phyloP scores from a whole-genome alignment of 2,329 filamentous ascomycete species.

The Aspergillus japonicus region DNA sequence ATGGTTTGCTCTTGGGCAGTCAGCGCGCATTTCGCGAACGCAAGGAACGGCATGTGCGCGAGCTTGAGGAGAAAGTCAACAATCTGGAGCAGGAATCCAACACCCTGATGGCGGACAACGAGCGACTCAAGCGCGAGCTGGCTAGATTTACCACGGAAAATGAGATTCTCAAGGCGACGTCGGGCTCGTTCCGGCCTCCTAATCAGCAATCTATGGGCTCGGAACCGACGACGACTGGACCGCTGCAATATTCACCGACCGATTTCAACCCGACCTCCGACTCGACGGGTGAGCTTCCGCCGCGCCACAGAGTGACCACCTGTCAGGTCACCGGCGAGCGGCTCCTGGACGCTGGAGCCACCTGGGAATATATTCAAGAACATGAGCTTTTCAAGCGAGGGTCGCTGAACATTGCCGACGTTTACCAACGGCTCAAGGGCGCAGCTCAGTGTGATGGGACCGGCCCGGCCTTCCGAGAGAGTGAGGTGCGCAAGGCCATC shows the following conservation, averaged over 20 bases:
- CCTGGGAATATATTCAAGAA: constrained; percentile 85
- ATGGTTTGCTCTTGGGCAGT: constrained; percentile 46
- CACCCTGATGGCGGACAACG: constrained; percentile 76
- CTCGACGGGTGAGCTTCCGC: constrained; percentile 44
- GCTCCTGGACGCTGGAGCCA: constrained; percentile 71
- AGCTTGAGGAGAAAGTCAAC: constrained; percentile 82
- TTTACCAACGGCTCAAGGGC: constrained; percentile 74
- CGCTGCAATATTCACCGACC: constrained; percentile 68
- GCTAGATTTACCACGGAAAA: constrained; percentile 87
- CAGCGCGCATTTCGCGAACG: constrained; percentile 95
- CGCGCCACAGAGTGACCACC: constrained; percentile 67
- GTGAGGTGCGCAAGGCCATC: constrained; percentile 70
- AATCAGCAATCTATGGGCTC: constrained; percentile 37
- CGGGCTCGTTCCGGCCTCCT: constrained; percentile 40
- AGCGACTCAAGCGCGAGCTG: constrained; percentile 78
- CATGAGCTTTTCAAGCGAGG: constrained; percentile 76
- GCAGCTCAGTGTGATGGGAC: constrained; percentile 80
- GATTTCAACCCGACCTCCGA: constrained; percentile 68
- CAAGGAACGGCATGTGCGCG: constrained; percentile 91
- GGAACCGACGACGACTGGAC: constrained; percentile 59
- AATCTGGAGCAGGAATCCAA: constrained; percentile 72
- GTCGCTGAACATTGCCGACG: constrained; percentile 74
- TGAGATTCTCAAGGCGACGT: constrained; percentile 83
- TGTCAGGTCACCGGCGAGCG: constrained; percentile 64
- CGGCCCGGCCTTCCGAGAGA: constrained; percentile 82